Evolutionary conservation across 768 basidiomycete species (phyloP).

Genomic region (Rhodocollybia butyracea): DNA sequence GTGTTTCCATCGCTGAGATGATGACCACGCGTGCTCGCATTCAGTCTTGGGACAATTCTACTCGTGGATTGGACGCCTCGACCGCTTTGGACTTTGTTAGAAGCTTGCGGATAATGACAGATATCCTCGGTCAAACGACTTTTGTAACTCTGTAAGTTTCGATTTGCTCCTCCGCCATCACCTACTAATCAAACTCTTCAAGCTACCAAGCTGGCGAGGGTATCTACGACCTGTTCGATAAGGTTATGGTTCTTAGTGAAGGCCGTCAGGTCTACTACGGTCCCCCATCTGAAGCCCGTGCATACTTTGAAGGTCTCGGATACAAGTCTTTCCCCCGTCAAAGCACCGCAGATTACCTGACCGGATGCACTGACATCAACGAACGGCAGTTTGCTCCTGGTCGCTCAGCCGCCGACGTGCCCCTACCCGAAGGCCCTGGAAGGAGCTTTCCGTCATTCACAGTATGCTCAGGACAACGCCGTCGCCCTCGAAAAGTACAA

Average conservation of each 20-base stretch:
- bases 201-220: constrained; percentile 82
- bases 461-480: constrained; percentile 39
- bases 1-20: constrained; percentile 84
- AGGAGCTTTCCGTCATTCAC: constrained; percentile 52
- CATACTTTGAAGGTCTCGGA: constrained; percentile 75
- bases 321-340: constrained; percentile 76
- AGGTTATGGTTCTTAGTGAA: constrained; percentile 79
- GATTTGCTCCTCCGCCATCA: not conserved
- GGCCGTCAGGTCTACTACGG: constrained; percentile 85
- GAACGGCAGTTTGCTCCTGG: constrained; percentile 78
- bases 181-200: constrained; percentile 7
- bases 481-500: constrained; percentile 55
- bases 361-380: constrained; percentile 79
- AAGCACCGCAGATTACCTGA: constrained; percentile 83
- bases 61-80: constrained; percentile 78
- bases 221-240: constrained; percentile 80
- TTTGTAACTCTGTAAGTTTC: constrained; percentile 67
- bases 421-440: constrained; percentile 67
- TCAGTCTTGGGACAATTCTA: constrained; percentile 84
- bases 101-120: constrained; percentile 78
- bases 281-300: constrained; percentile 64
- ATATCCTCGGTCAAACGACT: constrained; percentile 75
- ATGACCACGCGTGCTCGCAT: constrained; percentile 79
- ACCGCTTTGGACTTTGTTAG: constrained; percentile 86
- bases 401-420: constrained; percentile 53